Base-by-base conservation (phyloP, 2,329 filamentous ascomycete species). In the Ceratocystis lukuohia region DNA sequence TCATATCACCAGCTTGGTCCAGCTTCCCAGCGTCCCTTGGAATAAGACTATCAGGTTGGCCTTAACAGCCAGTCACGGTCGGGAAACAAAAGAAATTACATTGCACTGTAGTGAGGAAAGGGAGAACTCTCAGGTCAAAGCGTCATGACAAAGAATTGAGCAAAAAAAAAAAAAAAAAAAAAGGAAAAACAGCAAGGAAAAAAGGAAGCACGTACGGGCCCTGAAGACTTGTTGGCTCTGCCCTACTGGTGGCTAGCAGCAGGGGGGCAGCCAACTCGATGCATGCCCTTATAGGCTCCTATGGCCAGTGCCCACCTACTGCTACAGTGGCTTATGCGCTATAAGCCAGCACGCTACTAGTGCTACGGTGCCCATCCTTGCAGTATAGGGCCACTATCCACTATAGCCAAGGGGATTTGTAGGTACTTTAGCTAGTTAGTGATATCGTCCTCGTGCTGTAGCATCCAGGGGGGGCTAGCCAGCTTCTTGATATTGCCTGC, bases 31-130 rank as follows among this genome's bases (percentile, higher is more conserved):
- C 37, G 37, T 57, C 22, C 53, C 53, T 57, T 28, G 28, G 15
- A 57, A 57, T 33, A 30, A 30, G 28, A 33, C 22, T 5, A 30
- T 8, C 25, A n/a, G n/a, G 30, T 33, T 57, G 53, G 22, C 5
- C 20, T 57, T 33, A n/a, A 37, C 28, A 53, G 48, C 48, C 7
- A 53, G 48, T 41, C 37, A 41, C 37, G 3, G 37, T 15, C 37
- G 22, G 48, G 25, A 53, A 33, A 59, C 12, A 37, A 59, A 59
- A 33, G 56, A 59, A 59, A 59, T 59, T 59, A 59, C 28, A 59
- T 59, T 59, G 20, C 28, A 37, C 56, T 33, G 56, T 59, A 8
- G 56, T 37, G 17, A 59, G 56, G 15, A 59, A 59, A 59, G 56
- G 56, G 56, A 33, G 56, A n/a, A 37, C 12, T 20, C 25, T 30